These are phyloP conservation scores for Rosa lucieae DNA, from an alignment of 306 rosid genomes.

Conservation along the genomic window DNA sequence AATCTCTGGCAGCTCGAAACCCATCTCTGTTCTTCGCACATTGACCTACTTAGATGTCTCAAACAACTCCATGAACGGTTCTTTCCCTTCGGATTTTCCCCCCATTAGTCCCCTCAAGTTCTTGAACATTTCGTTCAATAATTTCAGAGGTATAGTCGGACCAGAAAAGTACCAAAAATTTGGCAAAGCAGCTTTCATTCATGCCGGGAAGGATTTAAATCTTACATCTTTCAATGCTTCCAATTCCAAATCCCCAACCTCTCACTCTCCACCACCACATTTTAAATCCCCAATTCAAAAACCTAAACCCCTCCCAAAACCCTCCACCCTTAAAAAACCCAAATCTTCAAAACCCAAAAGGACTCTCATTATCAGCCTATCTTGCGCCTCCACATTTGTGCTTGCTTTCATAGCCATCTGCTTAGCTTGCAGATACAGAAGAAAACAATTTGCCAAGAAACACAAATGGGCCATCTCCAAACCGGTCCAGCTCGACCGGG, in stretches of 20 bases:
- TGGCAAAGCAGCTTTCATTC: conserved; percentile 56
- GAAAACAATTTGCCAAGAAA: conserved; percentile 38
- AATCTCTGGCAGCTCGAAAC: conserved; percentile 53
- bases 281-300: neutral
- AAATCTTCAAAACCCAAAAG: conserved; percentile 28
- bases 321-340: conserved; percentile 26
- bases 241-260: conserved; percentile 31
- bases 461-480: conserved; percentile 94
- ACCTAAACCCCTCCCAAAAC: conserved; percentile 15
- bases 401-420: conserved; percentile 25
- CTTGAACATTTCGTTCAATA: conserved; percentile 68
- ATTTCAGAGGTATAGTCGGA: conserved; percentile 38
- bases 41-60: conserved; percentile 67
- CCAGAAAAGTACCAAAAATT: conserved; percentile 37
- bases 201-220: conserved; percentile 50
- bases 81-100: conserved; percentile 82
- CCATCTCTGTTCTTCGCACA: conserved; percentile 49
- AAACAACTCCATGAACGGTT: conserved; percentile 60
- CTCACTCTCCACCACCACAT: conserved; percentile 2
- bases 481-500: conserved; percentile 47
- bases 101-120: conserved; percentile 41
- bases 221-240: conserved; percentile 27
- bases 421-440: conserved; percentile 35
- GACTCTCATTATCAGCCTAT: conserved; percentile 24
- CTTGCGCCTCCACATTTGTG: conserved; percentile 36